These are phyloP conservation scores for Leccinum imitatum DNA, from an alignment of 768 basidiomycete genomes.

Conservation along the genomic window DNA sequence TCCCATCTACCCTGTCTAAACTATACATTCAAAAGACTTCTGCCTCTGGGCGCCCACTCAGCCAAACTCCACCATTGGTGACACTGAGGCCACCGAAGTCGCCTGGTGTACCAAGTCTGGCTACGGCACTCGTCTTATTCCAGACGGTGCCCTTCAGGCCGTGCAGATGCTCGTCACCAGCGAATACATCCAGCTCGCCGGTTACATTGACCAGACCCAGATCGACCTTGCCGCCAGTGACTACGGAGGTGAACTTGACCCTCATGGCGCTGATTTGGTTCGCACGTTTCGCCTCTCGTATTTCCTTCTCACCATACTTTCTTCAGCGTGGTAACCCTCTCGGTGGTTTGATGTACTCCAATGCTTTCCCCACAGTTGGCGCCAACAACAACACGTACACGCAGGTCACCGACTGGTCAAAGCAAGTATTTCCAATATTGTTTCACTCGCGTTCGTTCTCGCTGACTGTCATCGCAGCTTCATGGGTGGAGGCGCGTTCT, in stretches of 20 bases:
- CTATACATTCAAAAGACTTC: slow-evolving; percentile 51
- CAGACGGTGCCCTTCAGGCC: slow-evolving; percentile 57
- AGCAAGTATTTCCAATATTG: slow-evolving; percentile 36
- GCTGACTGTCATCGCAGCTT: slow-evolving; percentile 38
- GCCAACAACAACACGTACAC: slow-evolving; percentile 40
- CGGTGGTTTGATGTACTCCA: slow-evolving; percentile 69
- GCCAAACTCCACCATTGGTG: slow-evolving; percentile 54
- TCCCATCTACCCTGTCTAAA: slow-evolving; percentile 17
- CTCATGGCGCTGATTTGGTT: slow-evolving; percentile 68
- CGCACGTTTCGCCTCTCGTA: slow-evolving; percentile 17
- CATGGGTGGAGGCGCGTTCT: slow-evolving; percentile 65
- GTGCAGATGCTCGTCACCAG: slow-evolving; percentile 62
- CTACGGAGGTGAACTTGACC: slow-evolving; percentile 76
- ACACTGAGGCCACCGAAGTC: slow-evolving; percentile 66
- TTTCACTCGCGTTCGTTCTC: neutral
- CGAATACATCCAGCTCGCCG: slow-evolving; percentile 58
- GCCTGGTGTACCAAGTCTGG: slow-evolving; percentile 71
- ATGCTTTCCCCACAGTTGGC: slow-evolving; percentile 43
- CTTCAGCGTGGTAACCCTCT: slow-evolving; percentile 75
- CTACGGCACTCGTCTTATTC: slow-evolving; percentile 71
- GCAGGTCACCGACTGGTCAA: slow-evolving; percentile 69
- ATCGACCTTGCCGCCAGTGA: slow-evolving; percentile 55
- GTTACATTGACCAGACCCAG: slow-evolving; percentile 61
- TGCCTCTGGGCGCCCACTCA: slow-evolving; percentile 62
- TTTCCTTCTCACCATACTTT: slow-evolving; percentile 8